Evolutionary conservation across 768 basidiomycete species (phyloP), one percentile per base, ranked within the genome.

Genomic region (Suillus subalutaceus): DNA sequence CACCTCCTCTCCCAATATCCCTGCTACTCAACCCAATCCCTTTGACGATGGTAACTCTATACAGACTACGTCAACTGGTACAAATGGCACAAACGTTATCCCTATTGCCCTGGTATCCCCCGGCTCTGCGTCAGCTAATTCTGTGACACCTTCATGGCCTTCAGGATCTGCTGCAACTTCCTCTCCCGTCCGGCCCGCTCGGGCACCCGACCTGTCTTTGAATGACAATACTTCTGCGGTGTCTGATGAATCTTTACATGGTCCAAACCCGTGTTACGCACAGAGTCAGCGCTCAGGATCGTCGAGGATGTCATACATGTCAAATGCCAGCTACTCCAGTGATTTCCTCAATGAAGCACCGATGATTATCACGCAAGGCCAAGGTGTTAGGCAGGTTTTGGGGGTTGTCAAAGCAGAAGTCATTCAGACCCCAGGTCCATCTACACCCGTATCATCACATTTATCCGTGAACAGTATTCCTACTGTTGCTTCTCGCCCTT

Each of bases 41-140:
- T 94, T 94, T 77, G 85, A 86, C 52, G 92, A 94, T 71, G 79
- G 77, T 35, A 86, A 90, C 58, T 94, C 92, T 46, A 94, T 94
- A 66, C 90, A 92, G 77, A 94, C 93, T 37, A 80, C 81, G 0
- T 84, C 85, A 12, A 87, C 89, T n/a, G 84, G 86, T 53, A 90
- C 92, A 16, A 89, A 91, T 73, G 86, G 86, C 52, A 91, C 93
- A 30, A 94, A 94, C 70, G 92, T 93, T 69, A 94, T 94, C 65
- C 92, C 92, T 67, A 94, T 94, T 66, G 92, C 92, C 15, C 82
- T 94, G 52, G 89, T 94, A 43, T 79, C 89, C 30, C 86, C 90
- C 20, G 86, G 86, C 26, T 82, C 84, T 13, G 74, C 77, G 26
- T 56, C 55, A 56, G 35, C 55, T 20, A 68, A 67, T 4, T 58